A percentile compares a stretch with the other conserved stretches of the same genome.
Evolutionary conservation across 768 basidiomycete species (phyloP).

Genomic region (Lactifluus piperatus): DNA sequence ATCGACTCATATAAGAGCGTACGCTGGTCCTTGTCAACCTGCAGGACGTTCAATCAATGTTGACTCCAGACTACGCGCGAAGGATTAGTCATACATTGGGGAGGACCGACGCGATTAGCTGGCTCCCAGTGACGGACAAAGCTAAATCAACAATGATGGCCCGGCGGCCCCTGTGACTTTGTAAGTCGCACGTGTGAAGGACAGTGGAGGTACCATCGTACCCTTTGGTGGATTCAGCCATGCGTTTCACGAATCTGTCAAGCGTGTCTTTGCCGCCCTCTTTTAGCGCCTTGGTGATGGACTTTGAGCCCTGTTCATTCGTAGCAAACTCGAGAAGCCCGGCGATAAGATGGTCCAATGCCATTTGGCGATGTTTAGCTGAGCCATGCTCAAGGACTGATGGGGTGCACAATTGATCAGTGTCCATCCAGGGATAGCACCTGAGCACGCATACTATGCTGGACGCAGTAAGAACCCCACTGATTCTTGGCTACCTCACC

Average conservation of each 20-base stretch:
- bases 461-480: slow-evolving; percentile 84
- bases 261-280: slow-evolving; percentile 74
- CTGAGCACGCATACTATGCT: slow-evolving; percentile 53
- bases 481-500: slow-evolving; percentile 77
- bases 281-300: slow-evolving; percentile 78
- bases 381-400: slow-evolving; percentile 82
- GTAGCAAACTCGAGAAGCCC: slow-evolving; percentile 75
- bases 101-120: slow-evolving; percentile 73
- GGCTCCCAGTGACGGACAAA: slow-evolving; percentile 75
- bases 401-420: slow-evolving; percentile 3
- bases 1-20: slow-evolving; percentile 78
- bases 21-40: slow-evolving; percentile 86
- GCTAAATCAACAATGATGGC: slow-evolving; percentile 85
- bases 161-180: slow-evolving; percentile 45
- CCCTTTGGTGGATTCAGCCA: slow-evolving; percentile 85
- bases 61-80: background rate
- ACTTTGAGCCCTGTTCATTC: slow-evolving; percentile 83
- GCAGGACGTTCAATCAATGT: background rate
- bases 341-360: slow-evolving; percentile 66
- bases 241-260: slow-evolving; percentile 63
- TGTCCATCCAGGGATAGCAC: background rate
- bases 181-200: background rate
- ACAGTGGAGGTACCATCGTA: slow-evolving; percentile 24
- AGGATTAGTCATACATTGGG: slow-evolving; percentile 46
- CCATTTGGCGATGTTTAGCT: slow-evolving; percentile 60